Evolutionary conservation across 352 stramenopile species (phyloP).

Genomic region (Discostella stelligera): DNA sequence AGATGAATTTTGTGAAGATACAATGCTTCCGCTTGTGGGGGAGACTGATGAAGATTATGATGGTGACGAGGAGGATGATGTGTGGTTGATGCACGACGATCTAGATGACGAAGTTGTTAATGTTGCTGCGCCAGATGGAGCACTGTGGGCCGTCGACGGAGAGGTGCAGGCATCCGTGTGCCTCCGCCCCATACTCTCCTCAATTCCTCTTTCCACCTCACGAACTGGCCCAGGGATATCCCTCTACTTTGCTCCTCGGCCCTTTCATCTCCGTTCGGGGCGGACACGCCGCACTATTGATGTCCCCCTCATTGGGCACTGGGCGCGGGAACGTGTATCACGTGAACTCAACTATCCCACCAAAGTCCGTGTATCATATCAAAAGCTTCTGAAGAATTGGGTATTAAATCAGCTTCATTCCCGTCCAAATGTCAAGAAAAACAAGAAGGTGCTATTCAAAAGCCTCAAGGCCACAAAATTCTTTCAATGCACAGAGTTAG

Average conservation of each 20-base stretch:
- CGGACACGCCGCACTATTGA: conserved; percentile 94
- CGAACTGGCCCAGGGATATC: conserved; percentile 96
- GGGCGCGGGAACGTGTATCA: conserved; percentile 98
- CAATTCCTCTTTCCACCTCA: conserved; percentile 92
- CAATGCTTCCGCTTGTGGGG: conserved; percentile 68
- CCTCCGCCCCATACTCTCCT: conserved; percentile 88
- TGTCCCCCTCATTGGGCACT: conserved; percentile 98
- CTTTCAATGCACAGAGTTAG: conserved; percentile 98
- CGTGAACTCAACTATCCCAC: conserved; percentile 93
- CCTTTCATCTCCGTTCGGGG: conserved; percentile 96
- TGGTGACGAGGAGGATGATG: conserved; percentile 66
- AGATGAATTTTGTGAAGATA: conserved; percentile 81
- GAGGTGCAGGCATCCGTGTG: conserved; percentile 86
- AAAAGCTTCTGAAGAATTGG: conserved; percentile 99
- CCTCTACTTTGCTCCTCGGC: conserved; percentile 96
- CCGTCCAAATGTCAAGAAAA: conserved; percentile 89
- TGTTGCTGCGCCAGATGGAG: conserved; percentile 41
- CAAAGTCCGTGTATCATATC: conserved; percentile 99
- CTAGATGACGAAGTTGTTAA: conserved; percentile 64
- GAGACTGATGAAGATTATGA: conserved; percentile 82
- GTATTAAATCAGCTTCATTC: conserved; percentile 97
- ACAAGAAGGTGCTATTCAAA: conserved; percentile 98
- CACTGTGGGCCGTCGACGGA: conserved; percentile 71
- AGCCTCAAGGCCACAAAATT: conserved; percentile 99
- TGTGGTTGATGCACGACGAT: conserved; percentile 69